Base-by-base conservation (phyloP, 2,329 filamentous ascomycete species). In the Penicillium sclerotigenum region DNA sequence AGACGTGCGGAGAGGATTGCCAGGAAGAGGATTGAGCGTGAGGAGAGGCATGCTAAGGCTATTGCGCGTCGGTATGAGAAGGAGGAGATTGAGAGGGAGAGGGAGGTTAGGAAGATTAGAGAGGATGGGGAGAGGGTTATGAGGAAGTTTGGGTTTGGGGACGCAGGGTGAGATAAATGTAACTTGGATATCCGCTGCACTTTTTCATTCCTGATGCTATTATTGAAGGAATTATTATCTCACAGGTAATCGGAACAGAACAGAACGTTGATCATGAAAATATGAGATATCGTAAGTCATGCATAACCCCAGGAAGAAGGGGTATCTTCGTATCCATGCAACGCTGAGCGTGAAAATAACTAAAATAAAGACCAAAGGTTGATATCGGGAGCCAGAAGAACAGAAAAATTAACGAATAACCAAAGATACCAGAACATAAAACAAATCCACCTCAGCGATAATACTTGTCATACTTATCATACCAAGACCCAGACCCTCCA, bases 21-120 rank as follows among this genome's bases (percentile, higher is more conserved):
- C 34, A 60, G 63, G 58, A 68, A 63, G 37, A 54, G 64, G 29
- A 55, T 33, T 8, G 69, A 69, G 49, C 63, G 62, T 43, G 69
- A 74, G 57, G 76, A 72, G 60, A 67, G 70, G 29, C 78, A 80
- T 65, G 57, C 63, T 47, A 68, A 70, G 59, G 67, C 65, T 59
- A 70, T 70, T 47, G 56, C 57, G 55, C 67, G 55, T 34, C 59
- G 73, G 53, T 74, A 70, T 62, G 76, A 75, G 62, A 59, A 68
- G 26, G 80, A 81, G 66, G 66, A 73, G 55, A 72, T 67, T 56
- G 60, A 71, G 18, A 75, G 75, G 59, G 65, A 67, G 40, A 66
- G 58, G 36, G 71, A 71, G 51, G n/a, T 54, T 20, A 73, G 70
- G 20, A 63, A 58, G 18, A 52, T 61, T 43, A 64, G 65, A 54